Conservation (phyloP, 805 yeast species). For the Aciculoconidium aculeatum region DNA sequence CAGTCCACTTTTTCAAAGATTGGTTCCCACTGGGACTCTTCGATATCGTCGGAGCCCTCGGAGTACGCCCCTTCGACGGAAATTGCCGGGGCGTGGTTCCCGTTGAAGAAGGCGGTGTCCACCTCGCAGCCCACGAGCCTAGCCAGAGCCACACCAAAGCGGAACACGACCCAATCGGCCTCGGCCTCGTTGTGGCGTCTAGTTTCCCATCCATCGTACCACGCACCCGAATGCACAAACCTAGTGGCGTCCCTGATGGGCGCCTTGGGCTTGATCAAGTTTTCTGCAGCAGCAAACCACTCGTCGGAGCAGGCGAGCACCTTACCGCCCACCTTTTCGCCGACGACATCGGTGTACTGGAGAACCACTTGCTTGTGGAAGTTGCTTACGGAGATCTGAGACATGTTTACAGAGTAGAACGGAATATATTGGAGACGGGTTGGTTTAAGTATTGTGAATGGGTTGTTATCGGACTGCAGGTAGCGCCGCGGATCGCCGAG, state of each 20-base stretch:
- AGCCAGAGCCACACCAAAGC: conserved; percentile 81
- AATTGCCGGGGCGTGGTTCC: conserved; percentile 90
- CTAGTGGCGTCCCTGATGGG: conserved; percentile 79
- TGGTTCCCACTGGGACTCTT: conserved; percentile 57
- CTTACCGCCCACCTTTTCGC: conserved; percentile 76
- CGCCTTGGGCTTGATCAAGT: conserved; percentile 72
- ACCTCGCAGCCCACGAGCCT: conserved; percentile 76
- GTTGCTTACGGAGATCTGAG: conserved; percentile 18
- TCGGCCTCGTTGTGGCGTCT: conserved; percentile 83
- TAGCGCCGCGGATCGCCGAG: too few species aligned
- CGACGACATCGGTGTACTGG: conserved; percentile 71
- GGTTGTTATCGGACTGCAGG: too few species aligned
- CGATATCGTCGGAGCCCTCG: conserved; percentile 25
- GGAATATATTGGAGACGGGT: too few species aligned
- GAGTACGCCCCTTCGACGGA: conserved; percentile 67
- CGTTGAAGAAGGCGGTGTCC: conserved; percentile 91
- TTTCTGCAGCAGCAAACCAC: conserved; percentile 92
- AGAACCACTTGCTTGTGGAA: conserved; percentile 44
- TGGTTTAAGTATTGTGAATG: too few species aligned
- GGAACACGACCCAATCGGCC: conserved; percentile 82
- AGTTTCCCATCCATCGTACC: conserved; percentile 99
- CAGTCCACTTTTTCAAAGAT: conserved; percentile 71
- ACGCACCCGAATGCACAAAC: conserved; percentile 83
- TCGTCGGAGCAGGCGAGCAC: conserved; percentile 73
- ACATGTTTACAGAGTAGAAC: too few species aligned